phyloP scores from a whole-genome alignment of 2,329 filamentous ascomycete species.

The Pestalotiopsis sp. region DNA sequence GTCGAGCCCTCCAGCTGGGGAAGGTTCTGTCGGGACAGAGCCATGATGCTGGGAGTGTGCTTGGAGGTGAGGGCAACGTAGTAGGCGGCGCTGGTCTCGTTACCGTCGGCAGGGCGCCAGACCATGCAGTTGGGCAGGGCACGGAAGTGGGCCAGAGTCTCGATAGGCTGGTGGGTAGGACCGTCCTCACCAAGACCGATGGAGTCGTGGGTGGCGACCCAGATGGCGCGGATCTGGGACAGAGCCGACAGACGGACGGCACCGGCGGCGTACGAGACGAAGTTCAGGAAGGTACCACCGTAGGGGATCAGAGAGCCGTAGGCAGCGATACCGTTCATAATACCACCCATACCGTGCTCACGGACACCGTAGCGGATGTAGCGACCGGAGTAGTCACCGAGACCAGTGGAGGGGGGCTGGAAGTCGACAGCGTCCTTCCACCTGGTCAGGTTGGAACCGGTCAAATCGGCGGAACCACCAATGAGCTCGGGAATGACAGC shows the following conservation, averaged over 20 bases:
- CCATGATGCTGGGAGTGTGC: conserved; percentile 89
- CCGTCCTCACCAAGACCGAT: conserved; percentile 99
- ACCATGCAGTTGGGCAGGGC: conserved; percentile 99
- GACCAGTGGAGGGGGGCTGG: conserved; percentile 83
- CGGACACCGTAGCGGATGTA: conserved; percentile 93
- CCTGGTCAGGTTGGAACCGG: conserved; percentile 96
- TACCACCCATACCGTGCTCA: conserved; percentile 89
- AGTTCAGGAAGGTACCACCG: conserved; percentile 97
- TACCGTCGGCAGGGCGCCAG: conserved; percentile 97
- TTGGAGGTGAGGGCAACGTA: conserved; percentile 91
- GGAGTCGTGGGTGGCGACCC: conserved; percentile 97
- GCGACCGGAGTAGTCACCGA: conserved; percentile 88
- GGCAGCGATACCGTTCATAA: conserved; percentile 92
- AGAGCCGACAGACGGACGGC: conserved; percentile 92
- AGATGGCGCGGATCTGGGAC: conserved; percentile 88
- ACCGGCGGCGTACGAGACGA: conserved; percentile 96
- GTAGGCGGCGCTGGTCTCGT: conserved; percentile 97
- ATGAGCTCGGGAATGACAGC: conserved; percentile 83
- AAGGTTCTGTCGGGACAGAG: conserved; percentile 96
- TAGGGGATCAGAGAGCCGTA: conserved; percentile 96
- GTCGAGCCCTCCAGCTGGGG: conserved; percentile 95
- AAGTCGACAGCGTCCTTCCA: conserved; percentile 98
- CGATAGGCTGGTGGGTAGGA: conserved; percentile 98
- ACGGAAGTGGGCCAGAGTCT: conserved; percentile 97
- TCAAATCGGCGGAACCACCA: conserved; percentile 96